Percentiles rank a stretch among this genome's conserved stretches.
These are phyloP conservation scores for Spathaspora girioi DNA, from an alignment of 805 yeast species.

Conservation along the genomic window DNA sequence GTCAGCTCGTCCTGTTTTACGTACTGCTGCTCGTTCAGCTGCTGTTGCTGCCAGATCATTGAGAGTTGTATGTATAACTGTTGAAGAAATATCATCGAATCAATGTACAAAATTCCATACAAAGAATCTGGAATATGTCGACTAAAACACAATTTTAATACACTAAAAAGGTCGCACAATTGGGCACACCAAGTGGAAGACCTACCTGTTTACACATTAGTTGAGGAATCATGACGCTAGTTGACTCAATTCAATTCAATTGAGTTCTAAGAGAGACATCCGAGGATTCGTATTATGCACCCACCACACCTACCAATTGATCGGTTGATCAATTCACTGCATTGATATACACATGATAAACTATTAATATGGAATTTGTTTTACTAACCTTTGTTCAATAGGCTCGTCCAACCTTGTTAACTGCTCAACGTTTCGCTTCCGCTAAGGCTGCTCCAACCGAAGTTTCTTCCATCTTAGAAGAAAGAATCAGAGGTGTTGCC, in stretches of 20 bases:
- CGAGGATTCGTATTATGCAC: background rate
- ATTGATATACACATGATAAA: background rate
- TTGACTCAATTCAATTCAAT: background rate
- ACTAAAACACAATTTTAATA: background rate
- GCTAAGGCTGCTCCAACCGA: slow-evolving; percentile 99
- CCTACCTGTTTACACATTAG: background rate
- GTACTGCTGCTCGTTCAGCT: slow-evolving; percentile 81
- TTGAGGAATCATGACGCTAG: background rate
- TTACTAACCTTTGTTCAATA: slow-evolving; percentile 32
- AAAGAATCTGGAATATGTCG: background rate
- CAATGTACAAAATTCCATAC: background rate
- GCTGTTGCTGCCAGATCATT: slow-evolving; percentile 36
- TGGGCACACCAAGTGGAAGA: background rate
- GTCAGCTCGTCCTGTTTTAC: slow-evolving; percentile 80
- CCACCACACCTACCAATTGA: background rate
- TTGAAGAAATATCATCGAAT: background rate
- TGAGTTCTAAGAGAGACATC: background rate
- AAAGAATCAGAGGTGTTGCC: slow-evolving; percentile 98
- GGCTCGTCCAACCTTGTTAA: slow-evolving; percentile 69
- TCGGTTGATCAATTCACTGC: background rate
- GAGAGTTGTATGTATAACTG: slow-evolving; percentile 29
- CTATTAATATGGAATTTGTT: background rate
- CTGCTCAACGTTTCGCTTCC: slow-evolving; percentile 81
- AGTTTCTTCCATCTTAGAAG: slow-evolving; percentile 98
- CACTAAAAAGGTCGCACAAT: background rate